A percentile compares a stretch with the other conserved stretches of the same genome.
Conservation (phyloP, 2,329 filamentous ascomycete species). For the Pestalotiopsis sp. region DNA sequence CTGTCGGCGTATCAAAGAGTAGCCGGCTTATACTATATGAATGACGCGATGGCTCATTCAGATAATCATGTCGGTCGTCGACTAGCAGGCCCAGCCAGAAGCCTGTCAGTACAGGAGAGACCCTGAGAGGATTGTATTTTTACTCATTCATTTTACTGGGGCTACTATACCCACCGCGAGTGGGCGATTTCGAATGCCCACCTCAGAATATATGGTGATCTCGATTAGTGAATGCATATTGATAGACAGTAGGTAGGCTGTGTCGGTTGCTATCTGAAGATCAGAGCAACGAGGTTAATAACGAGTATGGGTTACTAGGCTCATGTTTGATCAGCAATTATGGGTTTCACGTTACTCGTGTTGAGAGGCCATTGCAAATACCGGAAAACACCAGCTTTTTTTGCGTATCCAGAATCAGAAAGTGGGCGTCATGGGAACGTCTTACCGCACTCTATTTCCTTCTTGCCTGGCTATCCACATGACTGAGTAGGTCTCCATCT, state of each 20-base stretch:
- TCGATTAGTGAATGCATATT: background rate
- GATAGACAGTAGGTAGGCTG: background rate
- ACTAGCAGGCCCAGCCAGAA: background rate
- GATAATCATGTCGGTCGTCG: background rate
- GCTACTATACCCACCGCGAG: background rate
- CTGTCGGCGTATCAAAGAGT: too few species aligned
- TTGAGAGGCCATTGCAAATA: background rate
- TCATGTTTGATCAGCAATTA: background rate
- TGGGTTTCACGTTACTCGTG: background rate
- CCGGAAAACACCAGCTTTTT: background rate
- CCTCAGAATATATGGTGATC: background rate
- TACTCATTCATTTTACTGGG: background rate
- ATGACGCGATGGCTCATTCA: background rate
- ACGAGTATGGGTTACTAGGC: background rate
- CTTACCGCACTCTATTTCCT: too few species aligned
- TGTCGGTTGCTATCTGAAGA: background rate
- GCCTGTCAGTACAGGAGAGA: background rate
- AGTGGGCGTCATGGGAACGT: background rate
- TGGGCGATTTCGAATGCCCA: background rate
- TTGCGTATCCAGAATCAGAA: background rate
- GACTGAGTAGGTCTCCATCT: too few species aligned
- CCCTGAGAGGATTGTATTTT: background rate
- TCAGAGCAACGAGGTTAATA: background rate
- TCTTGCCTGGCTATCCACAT: too few species aligned
- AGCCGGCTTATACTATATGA: too few species aligned